These are phyloP conservation scores for Furcasterigmium furcatum DNA, from an alignment of 2,329 filamentous ascomycete species.

Conservation along the genomic window DNA sequence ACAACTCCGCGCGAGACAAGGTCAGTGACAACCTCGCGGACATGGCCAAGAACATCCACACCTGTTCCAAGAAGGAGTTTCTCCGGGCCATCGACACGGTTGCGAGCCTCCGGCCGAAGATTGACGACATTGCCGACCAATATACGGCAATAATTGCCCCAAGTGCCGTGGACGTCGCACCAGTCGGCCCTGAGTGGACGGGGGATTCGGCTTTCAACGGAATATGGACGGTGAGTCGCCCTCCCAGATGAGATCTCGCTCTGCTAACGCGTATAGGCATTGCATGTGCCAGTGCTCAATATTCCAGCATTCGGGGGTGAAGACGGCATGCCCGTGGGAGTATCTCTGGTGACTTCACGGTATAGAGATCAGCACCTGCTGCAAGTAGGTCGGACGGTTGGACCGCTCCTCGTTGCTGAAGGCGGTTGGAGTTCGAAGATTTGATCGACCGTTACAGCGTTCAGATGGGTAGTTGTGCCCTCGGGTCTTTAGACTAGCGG, in stretches of 20 bases:
- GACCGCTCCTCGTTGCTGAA: slow-evolving; percentile 31
- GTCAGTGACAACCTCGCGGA: background rate
- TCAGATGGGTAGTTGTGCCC: no score
- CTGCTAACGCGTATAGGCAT: slow-evolving; percentile 20
- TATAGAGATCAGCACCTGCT: slow-evolving; percentile 41
- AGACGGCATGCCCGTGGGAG: slow-evolving; percentile 43
- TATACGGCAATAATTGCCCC: slow-evolving; percentile 57
- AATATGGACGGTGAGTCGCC: slow-evolving; percentile 40
- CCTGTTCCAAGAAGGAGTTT: slow-evolving; percentile 1
- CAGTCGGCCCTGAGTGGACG: slow-evolving; percentile 43
- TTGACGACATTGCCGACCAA: slow-evolving; percentile 46
- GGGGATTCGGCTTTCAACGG: slow-evolving; percentile 45
- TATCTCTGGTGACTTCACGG: slow-evolving; percentile 45
- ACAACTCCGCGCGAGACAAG: background rate
- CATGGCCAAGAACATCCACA: background rate
- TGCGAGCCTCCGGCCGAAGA: slow-evolving; percentile 47
- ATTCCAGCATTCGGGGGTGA: slow-evolving; percentile 49
- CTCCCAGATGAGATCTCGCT: background rate
- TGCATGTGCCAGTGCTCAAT: slow-evolving; percentile 54
- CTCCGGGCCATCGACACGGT: slow-evolving; percentile 41
- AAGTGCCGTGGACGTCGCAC: slow-evolving; percentile 58
- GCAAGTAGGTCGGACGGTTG: slow-evolving; percentile 31
- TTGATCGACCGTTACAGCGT: no score
- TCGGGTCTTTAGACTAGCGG: no score
- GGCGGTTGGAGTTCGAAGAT: slow-evolving; percentile 19